phyloP scores from a whole-genome alignment of 2,329 filamentous ascomycete genomes.

The Calonectria montana region DNA sequence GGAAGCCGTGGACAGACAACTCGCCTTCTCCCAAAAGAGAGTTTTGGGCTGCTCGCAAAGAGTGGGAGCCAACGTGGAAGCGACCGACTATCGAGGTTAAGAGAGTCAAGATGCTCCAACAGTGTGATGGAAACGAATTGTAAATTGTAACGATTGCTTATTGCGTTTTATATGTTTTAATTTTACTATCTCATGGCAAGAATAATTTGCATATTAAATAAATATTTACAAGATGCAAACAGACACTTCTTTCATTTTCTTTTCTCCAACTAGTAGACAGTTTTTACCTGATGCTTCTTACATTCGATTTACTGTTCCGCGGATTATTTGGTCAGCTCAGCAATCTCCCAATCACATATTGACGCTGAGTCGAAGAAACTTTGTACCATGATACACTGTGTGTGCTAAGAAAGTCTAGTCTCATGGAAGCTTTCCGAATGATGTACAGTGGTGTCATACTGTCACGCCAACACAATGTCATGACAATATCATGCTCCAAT shows the following conservation, averaged over 20 bases:
- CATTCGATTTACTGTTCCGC: background rate
- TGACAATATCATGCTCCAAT: background rate
- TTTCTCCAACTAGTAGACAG: background rate
- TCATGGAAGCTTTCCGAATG: background rate
- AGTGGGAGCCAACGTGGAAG: constrained; percentile 80
- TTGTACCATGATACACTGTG: background rate
- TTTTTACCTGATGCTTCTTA: background rate
- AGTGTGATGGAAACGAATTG: constrained; percentile 70
- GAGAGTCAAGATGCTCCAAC: constrained; percentile 77
- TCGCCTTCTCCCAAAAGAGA: constrained; percentile 76
- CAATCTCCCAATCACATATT: background rate
- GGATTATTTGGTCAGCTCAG: too few relatives aligned
- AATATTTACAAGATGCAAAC: background rate
- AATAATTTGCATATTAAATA: background rate
- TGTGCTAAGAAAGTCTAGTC: background rate
- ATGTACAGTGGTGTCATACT: background rate
- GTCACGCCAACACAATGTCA: background rate
- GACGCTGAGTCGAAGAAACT: background rate
- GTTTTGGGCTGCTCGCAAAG: constrained; percentile 77
- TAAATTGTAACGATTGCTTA: constrained; percentile 31
- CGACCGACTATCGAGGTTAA: constrained; percentile 75
- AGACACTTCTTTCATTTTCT: background rate
- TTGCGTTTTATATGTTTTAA: background rate
- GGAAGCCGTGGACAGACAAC: constrained; percentile 83
- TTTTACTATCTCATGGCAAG: background rate